Evolutionary conservation across 2,329 filamentous ascomycete species (phyloP), one percentile per base, ranked within the genome.

Genomic region (Zasmidium citrigriseum): DNA sequence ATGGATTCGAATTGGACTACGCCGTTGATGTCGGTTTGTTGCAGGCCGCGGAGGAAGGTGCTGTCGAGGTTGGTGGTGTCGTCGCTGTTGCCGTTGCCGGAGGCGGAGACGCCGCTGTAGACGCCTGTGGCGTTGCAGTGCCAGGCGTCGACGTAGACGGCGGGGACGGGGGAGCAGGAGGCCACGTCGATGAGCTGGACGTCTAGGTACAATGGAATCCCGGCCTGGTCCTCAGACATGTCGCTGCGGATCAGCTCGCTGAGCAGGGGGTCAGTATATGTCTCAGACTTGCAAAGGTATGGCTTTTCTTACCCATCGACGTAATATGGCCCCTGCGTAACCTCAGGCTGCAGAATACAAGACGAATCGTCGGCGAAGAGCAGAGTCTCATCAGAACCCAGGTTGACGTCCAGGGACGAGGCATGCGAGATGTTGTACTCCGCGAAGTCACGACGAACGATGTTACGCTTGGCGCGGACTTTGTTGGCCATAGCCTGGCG

Each of bases 81-180:
- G 61, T 62, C 41, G 12, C 20, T 7, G 48, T 73, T 70, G 18
- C 72, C 75, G 58, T 78, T 77, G 22, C 72, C 73, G 21, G 55
- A 61, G 23, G 57, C 64, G 29, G 46, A 9, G 38, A 66, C 60
- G 54, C 78, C 77, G 7, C 72, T 76, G 68, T 80, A 81, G 23
- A 79, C 76, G 23, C 78, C 78, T 4, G 78, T 79, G 16, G 77
- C 63, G 66, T 80, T 79, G 48, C 59, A 60, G 54, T 67, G 63
- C 78, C 78, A 80, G 27, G 77, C 69, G 58, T 81, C 78, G 9
- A 80, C 59, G 60, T 74, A 73, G n/a, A 77, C 70, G 1, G 79
- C 69, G 2, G 75, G 70, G 1, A 80, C 68, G 1, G 76, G 72
- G 54, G 74, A 65, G 68, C 78, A 80, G 46, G 74, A 78, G 22